Percentiles rank a stretch among this genome's conserved stretches.
Conservation (phyloP, 1,139 yeast species). For the Sugiyamaella japonica region DNA sequence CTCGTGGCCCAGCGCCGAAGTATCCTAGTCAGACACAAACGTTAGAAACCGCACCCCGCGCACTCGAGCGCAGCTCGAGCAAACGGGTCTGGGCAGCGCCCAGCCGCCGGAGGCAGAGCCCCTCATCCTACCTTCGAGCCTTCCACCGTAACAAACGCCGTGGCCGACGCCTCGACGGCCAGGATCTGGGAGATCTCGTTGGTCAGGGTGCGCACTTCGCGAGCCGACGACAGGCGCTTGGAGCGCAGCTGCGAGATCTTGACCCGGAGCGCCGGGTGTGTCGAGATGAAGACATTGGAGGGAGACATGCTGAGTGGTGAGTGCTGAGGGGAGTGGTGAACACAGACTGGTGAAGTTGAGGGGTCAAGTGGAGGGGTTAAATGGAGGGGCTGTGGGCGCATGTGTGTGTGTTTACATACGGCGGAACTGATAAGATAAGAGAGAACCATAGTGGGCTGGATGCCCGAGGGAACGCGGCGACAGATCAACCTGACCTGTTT, state of each 20-base stretch:
- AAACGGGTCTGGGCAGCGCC: neutral
- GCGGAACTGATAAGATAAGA: constrained; percentile 14
- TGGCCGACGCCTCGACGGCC: constrained; percentile 36
- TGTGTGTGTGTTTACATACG: neutral
- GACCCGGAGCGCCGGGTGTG: constrained; percentile 36
- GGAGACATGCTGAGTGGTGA: constrained; percentile 9
- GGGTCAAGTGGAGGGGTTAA: too few relatives aligned
- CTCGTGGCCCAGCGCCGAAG: constrained; percentile 31
- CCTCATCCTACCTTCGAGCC: constrained; percentile 17
- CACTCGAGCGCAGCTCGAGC: neutral
- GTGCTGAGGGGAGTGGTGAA: neutral
- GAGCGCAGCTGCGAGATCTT: constrained; percentile 37
- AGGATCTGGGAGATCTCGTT: constrained; percentile 35
- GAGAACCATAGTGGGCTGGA: neutral
- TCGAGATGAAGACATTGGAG: constrained; percentile 32
- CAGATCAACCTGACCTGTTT: too few relatives aligned
- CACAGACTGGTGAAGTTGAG: too few relatives aligned
- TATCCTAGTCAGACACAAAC: constrained; percentile 14
- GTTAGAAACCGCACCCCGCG: constrained; percentile 2
- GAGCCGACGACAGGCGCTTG: constrained; percentile 23
- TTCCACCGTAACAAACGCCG: constrained; percentile 23
- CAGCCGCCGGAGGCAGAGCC: neutral
- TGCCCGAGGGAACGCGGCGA: neutral
- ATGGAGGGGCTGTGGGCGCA: neutral
- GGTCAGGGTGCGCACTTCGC: constrained; percentile 32